Evolutionary conservation across 257 asterid species (phyloP), one percentile per base, ranked within the genome.

Genomic region (Galeopsis tetrahit): DNA sequence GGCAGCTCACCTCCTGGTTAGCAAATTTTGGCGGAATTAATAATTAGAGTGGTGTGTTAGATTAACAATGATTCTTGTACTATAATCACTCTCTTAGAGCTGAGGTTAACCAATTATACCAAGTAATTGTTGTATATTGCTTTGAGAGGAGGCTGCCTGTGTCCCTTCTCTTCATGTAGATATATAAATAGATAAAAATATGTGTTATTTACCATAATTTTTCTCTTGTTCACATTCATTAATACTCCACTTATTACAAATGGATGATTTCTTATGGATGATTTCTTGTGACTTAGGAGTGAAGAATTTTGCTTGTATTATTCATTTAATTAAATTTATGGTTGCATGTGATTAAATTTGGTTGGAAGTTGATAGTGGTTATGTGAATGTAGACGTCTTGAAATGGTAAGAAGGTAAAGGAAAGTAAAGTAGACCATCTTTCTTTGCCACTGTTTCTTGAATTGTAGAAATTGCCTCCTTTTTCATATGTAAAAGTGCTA

Each of bases 1-100:
- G 88, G 78, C 52, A 80, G 80, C 79, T 70, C 82, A 60, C 72
- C 67, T 59, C 78, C 76, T 58, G 53, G 77, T 80, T 66, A 76
- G 43, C 69, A 66, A 38, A 57, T 72, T 68, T 51, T 59, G 56
- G 72, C 65, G 44, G 64, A 58, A 73, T 51, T 0, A 53, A 70
- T 46, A 44, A 38, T 49, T 49, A 53, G 73, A 66, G 40, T 59
- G 58, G 46, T 75, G 35, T 3, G 38, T 63, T 63, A 42, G 44
- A 48, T 64, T 70, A 38, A 38, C 15, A 53, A 69, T 40, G 70
- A 67, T 38, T 46, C 35, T 14, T 2, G 56, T 38, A 66, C 44
- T 2, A 67, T 46, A 32, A 32, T 58, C 64, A 10, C 68, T 58
- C 21, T 31, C 35, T 6, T 39, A 51, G 63, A 71, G 7, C 10